Evolutionary conservation across 371 early-diverging fungal species (phyloP), one percentile per base, ranked within the genome.

Genomic region (Mortierella sp.): DNA sequence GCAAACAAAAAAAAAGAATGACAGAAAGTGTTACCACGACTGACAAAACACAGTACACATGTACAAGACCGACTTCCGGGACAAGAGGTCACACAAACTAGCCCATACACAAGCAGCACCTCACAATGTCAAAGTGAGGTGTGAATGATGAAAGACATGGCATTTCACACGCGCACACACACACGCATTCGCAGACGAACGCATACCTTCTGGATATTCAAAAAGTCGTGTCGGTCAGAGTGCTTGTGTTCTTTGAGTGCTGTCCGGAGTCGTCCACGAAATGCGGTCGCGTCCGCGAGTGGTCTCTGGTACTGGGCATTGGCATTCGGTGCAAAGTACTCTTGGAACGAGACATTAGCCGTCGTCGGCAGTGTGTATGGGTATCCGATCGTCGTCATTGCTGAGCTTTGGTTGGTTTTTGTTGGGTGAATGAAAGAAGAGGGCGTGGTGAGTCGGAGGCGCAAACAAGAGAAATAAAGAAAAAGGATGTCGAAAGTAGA

Each of bases 201-300:
- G 54, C 26, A 88, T 85, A 75, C 92, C 89, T 75, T 88, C 80
- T 75, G 89, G 84, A 80, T 89, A 91, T 83, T 94, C 91, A 84
- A 89, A 86, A 70, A 77, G 80, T 89, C 82, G 68, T 90, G 90
- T 58, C 84, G 88, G 24, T 89, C 88, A 68, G 90, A 90, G 77
- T 89, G 91, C 80, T 91, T 94, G 11, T 90, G 81, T 45, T 87
- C 92, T 75, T 94, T 94, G 44, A 93, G 87, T 24, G 88, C 92
- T 13, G 91, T 88, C 73, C 94, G 71, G 57, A 94, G 77, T 70
- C 92, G 80, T 14, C 93, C 94, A 52, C 94, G 85, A 77, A 91
- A 91, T 0, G 93, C 94, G 4, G 94, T 93, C 16, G 92, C 92
- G 80, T 94, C 93, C 2, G 94, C 91, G 50, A 94, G 88, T 63